Evolutionary conservation across 2,329 filamentous ascomycete species (phyloP).

Genomic region (Phialophora tarda): DNA sequence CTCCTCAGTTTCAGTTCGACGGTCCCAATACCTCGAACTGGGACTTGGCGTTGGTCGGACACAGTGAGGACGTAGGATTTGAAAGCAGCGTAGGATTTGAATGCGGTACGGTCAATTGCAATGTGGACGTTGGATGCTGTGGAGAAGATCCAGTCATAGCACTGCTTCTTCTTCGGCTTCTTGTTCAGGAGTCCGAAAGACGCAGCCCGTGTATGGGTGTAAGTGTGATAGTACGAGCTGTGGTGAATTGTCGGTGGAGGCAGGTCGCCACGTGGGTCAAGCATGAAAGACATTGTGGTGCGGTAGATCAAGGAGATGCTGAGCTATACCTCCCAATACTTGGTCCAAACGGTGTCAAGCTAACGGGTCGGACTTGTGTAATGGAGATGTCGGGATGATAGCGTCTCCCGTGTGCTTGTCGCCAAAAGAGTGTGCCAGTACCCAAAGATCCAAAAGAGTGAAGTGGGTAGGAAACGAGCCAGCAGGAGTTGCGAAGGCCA

Average conservation of each 20-base stretch:
- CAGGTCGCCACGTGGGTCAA: conserved; percentile 31
- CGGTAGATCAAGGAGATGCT: background rate
- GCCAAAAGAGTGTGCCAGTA: conserved; percentile 10
- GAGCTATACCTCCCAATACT: background rate
- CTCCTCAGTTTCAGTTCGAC: conserved; percentile 43
- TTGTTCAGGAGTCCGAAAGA: conserved; percentile 24
- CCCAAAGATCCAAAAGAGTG: conserved; percentile 6
- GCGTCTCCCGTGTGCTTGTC: background rate
- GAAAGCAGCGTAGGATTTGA: conserved; percentile 43
- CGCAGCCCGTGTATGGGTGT: conserved; percentile 16
- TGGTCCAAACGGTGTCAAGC: background rate
- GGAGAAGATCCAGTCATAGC: conserved; percentile 41
- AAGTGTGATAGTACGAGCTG: conserved; percentile 28
- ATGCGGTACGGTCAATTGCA: conserved; percentile 43
- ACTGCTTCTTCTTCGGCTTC: conserved; percentile 35
- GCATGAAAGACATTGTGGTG: conserved; percentile 22
- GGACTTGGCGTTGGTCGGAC: conserved; percentile 36
- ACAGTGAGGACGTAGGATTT: conserved; percentile 39
- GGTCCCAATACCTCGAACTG: conserved; percentile 44
- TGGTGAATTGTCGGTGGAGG: conserved; percentile 30
- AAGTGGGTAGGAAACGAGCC: background rate
- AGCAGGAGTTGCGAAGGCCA: background rate
- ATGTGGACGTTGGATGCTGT: conserved; percentile 44
- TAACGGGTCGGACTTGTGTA: background rate
- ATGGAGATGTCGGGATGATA: background rate